Evolutionary conservation across 2,329 filamentous ascomycete genomes (phyloP).

Genomic region (Metarhizium guizhouense): DNA sequence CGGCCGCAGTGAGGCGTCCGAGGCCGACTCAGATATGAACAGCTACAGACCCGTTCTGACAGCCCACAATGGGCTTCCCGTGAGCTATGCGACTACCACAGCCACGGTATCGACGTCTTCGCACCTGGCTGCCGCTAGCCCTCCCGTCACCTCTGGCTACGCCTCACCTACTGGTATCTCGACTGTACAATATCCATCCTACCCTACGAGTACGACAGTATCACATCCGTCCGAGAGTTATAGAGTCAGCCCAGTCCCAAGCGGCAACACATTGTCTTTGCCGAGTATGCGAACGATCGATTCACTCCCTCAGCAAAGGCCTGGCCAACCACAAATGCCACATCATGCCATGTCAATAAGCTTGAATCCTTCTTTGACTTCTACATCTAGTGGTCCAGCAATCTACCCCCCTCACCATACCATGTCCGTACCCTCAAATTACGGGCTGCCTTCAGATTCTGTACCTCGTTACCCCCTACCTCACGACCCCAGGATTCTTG

Average conservation of each 20-base stretch:
- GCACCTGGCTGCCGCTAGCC: conserved; percentile 6
- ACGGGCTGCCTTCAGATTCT: conserved; percentile 35
- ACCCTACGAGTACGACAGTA: conserved; percentile 17
- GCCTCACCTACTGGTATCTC: conserved; percentile 13
- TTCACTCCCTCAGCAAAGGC: conserved; percentile 18
- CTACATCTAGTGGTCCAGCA: conserved; percentile 23
- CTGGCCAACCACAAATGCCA: conserved; percentile 16
- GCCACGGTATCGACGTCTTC: conserved; percentile 5
- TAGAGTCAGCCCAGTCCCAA: conserved; percentile 18
- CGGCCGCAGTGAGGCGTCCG: conserved; percentile 21
- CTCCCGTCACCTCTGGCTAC: conserved; percentile 10
- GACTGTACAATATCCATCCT: conserved; percentile 21
- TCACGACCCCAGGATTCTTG: conserved; percentile 39
- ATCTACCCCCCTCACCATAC: conserved; percentile 33
- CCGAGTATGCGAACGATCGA: conserved; percentile 34
- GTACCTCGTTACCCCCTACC: conserved; percentile 37
- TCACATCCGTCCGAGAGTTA: conserved; percentile 20
- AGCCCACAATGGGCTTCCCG: conserved; percentile 16
- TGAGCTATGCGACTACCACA: conserved; percentile 16
- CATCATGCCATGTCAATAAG: conserved; percentile 27
- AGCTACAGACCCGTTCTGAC: conserved; percentile 16
- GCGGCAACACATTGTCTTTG: conserved; percentile 22
- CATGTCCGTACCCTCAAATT: conserved; percentile 23
- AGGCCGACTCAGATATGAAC: conserved; percentile 23
- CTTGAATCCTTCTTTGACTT: conserved; percentile 22